Conservation (phyloP, 441 rosid species). For the Macaranga tanarius region DNA sequence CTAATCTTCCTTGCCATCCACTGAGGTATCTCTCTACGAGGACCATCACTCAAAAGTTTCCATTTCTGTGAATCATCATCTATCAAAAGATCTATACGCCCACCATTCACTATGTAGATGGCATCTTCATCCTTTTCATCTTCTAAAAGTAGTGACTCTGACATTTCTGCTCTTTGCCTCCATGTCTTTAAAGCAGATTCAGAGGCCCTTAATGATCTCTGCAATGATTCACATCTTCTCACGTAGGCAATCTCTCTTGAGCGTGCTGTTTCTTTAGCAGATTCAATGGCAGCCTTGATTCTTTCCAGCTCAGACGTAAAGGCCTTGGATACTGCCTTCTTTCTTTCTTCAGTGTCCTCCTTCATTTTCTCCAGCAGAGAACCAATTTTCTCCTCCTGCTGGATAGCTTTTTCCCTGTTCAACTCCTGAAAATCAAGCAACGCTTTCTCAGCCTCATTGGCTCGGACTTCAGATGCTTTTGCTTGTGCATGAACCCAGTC, state of each 20-base stretch:
- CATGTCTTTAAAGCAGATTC: slow-evolving; percentile 43
- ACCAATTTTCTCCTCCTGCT: slow-evolving; percentile 36
- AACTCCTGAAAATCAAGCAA: slow-evolving; percentile 45
- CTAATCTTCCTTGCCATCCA: slow-evolving; percentile 55
- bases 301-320: slow-evolving; percentile 42
- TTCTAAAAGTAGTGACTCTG: slow-evolving; percentile 37
- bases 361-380: slow-evolving; percentile 44
- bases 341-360: slow-evolving; percentile 35
- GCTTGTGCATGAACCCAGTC: slow-evolving; percentile 33
- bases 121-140: slow-evolving; percentile 36
- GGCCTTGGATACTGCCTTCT: slow-evolving; percentile 33
- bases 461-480: slow-evolving; percentile 38
- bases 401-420: slow-evolving; percentile 27
- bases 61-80: slow-evolving; percentile 47
- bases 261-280: slow-evolving; percentile 39
- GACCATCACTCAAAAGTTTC: slow-evolving; percentile 54
- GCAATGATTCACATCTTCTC: slow-evolving; percentile 44
- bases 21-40: slow-evolving; percentile 48
- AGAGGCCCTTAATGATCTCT: slow-evolving; percentile 43
- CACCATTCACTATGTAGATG: slow-evolving; percentile 39
- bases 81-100: slow-evolving; percentile 49
- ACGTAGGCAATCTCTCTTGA: slow-evolving; percentile 38
- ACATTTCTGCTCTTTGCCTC: slow-evolving; percentile 47
- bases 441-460: slow-evolving; percentile 40
- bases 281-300: slow-evolving; percentile 42